A percentile compares a stretch with the other conserved stretches of the same genome.
phyloP scores from a whole-genome alignment of 345 rosid species.

The Hypericum androsaemum region DNA sequence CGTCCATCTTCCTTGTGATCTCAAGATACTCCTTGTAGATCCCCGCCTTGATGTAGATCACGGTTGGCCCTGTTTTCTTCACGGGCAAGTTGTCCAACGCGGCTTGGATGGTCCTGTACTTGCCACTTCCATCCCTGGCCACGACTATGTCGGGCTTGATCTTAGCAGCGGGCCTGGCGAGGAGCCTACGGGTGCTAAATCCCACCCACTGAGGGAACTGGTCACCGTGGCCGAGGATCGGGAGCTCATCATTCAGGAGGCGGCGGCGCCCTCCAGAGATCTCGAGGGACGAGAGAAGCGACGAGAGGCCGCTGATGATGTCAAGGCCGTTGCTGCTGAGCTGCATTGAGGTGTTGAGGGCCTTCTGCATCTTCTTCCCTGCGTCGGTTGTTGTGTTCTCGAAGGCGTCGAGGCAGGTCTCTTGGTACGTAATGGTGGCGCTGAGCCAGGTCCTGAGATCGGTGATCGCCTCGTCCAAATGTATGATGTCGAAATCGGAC shows the following conservation, averaged over 20 bases:
- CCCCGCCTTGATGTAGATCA: conserved; percentile 60
- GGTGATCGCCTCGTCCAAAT: conserved; percentile 22
- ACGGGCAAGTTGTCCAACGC: conserved; percentile 35
- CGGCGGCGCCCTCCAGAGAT: conserved; percentile 19
- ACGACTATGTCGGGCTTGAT: conserved; percentile 42
- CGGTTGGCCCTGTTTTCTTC: conserved; percentile 27
- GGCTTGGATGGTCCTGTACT: conserved; percentile 39
- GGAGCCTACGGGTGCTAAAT: conserved; percentile 23
- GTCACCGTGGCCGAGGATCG: conserved; percentile 16
- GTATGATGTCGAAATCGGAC: conserved; percentile 24
- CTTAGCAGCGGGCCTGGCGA: conserved; percentile 2
- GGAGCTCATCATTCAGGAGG: conserved; percentile 7
- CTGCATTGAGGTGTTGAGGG: conserved; percentile 37
- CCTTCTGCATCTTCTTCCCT: conserved; percentile 41
- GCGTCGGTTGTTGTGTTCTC: conserved; percentile 32
- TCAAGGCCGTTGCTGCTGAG: conserved; percentile 59
- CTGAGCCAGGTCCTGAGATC: conserved; percentile 62
- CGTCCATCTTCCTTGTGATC: conserved; percentile 22
- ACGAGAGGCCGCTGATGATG: conserved; percentile 40
- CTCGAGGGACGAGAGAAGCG: conserved; percentile 19
- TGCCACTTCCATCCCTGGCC: conserved; percentile 78
- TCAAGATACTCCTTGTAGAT: conserved; percentile 43
- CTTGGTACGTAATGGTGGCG: conserved; percentile 57
- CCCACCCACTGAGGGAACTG: conserved; percentile 29
- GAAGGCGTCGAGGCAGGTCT: conserved; percentile 75